A percentile compares a stretch with the other conserved stretches of the same genome.
Conservation (phyloP, 2,329 filamentous ascomycete species). For the Onygena corvina region DNA sequence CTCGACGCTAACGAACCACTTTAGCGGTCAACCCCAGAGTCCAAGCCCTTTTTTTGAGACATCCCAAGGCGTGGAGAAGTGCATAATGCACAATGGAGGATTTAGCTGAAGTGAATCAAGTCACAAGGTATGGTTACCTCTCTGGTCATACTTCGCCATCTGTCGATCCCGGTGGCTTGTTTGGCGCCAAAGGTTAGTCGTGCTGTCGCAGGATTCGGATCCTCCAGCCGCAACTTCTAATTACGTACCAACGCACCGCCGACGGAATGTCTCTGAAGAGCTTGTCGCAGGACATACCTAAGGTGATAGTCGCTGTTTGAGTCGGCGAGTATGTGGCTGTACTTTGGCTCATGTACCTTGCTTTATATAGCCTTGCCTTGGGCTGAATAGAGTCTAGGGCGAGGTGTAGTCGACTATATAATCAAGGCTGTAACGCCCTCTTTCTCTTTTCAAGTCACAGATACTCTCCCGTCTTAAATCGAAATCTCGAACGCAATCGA, state of each 20-base stretch:
- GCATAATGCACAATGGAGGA: too few species aligned
- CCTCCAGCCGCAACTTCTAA: neutral
- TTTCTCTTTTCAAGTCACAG: too few species aligned
- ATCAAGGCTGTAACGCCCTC: too few species aligned
- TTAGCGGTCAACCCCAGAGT: neutral
- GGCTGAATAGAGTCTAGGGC: neutral
- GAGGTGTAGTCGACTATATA: neutral
- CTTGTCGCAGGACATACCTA: neutral
- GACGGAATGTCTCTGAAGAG: neutral
- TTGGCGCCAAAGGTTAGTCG: neutral
- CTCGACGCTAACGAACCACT: neutral
- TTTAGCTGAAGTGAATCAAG: neutral
- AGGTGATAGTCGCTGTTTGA: neutral
- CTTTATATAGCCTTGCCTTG: neutral
- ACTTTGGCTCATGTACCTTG: neutral
- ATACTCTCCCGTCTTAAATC: too few species aligned
- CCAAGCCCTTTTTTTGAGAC: neutral
- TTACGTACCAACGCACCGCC: too few species aligned
- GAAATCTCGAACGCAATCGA: neutral
- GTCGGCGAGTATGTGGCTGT: neutral
- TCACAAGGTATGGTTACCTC: neutral
- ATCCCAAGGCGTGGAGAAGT: neutral
- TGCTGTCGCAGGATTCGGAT: neutral
- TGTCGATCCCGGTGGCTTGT: constrained; percentile 2
- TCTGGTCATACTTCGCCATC: neutral